Percentiles rank a stretch among this genome's conserved stretches.
Evolutionary conservation across 257 asterid genomes (phyloP).

Genomic region (Solanum ahanhuiri): DNA sequence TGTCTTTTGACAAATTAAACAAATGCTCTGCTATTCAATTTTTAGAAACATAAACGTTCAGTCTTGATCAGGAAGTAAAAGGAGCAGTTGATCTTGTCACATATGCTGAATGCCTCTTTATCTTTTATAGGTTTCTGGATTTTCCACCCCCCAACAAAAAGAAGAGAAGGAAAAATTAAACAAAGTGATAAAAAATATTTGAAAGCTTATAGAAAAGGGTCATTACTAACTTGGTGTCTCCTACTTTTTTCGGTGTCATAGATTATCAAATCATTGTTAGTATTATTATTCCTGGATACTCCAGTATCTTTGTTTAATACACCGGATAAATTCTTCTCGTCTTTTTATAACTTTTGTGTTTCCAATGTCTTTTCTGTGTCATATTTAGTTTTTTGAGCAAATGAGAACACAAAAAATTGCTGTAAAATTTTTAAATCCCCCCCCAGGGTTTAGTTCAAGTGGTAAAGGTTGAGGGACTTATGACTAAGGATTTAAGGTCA

Average conservation of each 20-base stretch:
- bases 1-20: neutral
- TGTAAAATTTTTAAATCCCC: neutral
- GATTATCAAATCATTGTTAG: neutral
- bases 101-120: neutral
- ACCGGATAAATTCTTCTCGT: neutral
- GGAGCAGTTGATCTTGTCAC: neutral
- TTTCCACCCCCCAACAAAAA: neutral
- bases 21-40: neutral
- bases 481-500: neutral
- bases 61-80: neutral
- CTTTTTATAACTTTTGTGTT: neutral
- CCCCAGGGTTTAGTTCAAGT: neutral
- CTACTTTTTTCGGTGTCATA: neutral
- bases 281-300: neutral
- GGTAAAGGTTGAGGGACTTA: neutral
- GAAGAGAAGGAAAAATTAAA: neutral
- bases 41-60: neutral
- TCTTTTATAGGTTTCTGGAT: neutral
- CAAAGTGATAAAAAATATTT: neutral
- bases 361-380: neutral
- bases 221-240: neutral
- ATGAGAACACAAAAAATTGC: neutral
- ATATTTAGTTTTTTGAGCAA: neutral
- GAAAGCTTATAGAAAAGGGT: neutral
- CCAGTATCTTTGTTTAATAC: neutral